phyloP scores from a whole-genome alignment of 1,139 yeast species.

The Candida neerlandica region DNA sequence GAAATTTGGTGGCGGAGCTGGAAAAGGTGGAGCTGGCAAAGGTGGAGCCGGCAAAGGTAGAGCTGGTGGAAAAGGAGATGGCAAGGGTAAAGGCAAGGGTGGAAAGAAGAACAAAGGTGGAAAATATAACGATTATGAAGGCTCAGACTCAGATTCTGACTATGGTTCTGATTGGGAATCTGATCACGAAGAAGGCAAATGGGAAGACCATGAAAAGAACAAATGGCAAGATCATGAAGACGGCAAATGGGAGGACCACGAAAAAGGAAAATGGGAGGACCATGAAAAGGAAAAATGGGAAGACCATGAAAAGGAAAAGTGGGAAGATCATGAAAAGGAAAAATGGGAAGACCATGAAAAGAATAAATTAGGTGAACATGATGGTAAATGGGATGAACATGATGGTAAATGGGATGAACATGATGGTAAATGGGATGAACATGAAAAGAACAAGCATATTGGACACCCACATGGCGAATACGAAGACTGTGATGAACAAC shows the following conservation, averaged over 20 bases:
- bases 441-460: not conserved
- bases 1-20: conserved; percentile 5
- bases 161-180: not conserved
- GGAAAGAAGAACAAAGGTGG: not conserved
- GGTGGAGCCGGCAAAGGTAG: conserved; percentile 8
- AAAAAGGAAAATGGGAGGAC: not conserved
- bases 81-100: not conserved
- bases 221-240: not conserved
- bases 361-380: not conserved
- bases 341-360: not conserved
- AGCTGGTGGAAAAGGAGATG: not conserved
- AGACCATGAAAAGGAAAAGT: not conserved
- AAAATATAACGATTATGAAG: not conserved
- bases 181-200: not conserved
- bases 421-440: not conserved
- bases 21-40: conserved; percentile 4
- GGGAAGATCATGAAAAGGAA: not conserved
- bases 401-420: not conserved
- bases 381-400: not conserved
- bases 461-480: not conserved
- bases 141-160: no score
- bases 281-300: not conserved
- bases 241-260: not conserved
- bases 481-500: conserved; percentile 4
- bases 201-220: not conserved